phyloP scores from a whole-genome alignment of 2,329 filamentous ascomycete species.

The Dendrostoma leiphaemia region DNA sequence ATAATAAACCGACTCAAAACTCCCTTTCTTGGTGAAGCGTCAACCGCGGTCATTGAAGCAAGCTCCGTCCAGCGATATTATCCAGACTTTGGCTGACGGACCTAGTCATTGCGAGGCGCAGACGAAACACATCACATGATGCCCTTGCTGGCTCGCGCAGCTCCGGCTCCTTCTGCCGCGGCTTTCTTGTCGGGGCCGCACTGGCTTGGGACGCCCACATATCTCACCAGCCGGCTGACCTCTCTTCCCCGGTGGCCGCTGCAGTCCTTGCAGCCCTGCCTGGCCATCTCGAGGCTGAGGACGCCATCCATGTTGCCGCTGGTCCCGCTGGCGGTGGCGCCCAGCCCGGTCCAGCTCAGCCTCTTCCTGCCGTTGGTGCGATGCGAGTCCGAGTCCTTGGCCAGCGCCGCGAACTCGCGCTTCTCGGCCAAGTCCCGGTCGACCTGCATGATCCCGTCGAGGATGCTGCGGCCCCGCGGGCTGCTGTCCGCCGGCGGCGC shows the following conservation, averaged over 20 bases:
- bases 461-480: slow-evolving; percentile 21
- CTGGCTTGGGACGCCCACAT: slow-evolving; percentile 19
- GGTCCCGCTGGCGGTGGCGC: slow-evolving; percentile 28
- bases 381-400: slow-evolving; percentile 27
- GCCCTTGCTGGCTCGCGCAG: not conserved
- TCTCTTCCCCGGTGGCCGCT: slow-evolving; percentile 32
- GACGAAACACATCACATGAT: too few relatives aligned
- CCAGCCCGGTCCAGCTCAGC: slow-evolving; percentile 40
- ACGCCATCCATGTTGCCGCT: slow-evolving; percentile 32
- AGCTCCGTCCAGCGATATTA: too few relatives aligned
- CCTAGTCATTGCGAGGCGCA: too few relatives aligned
- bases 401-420: slow-evolving; percentile 39
- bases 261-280: slow-evolving; percentile 31
- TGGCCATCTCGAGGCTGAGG: slow-evolving; percentile 32
- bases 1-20: too few relatives aligned
- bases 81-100: too few relatives aligned
- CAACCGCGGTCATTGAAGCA: too few relatives aligned
- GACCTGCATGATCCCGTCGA: slow-evolving; percentile 34
- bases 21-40: too few relatives aligned
- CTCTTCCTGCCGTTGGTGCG: slow-evolving; percentile 27
- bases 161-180: not conserved
- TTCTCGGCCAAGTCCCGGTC: slow-evolving; percentile 40
- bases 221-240: slow-evolving; percentile 30
- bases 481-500: slow-evolving; percentile 18
- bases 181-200: not conserved